Conservation (phyloP, 371 early-diverging fungal species). For the Mucor piriformis region DNA sequence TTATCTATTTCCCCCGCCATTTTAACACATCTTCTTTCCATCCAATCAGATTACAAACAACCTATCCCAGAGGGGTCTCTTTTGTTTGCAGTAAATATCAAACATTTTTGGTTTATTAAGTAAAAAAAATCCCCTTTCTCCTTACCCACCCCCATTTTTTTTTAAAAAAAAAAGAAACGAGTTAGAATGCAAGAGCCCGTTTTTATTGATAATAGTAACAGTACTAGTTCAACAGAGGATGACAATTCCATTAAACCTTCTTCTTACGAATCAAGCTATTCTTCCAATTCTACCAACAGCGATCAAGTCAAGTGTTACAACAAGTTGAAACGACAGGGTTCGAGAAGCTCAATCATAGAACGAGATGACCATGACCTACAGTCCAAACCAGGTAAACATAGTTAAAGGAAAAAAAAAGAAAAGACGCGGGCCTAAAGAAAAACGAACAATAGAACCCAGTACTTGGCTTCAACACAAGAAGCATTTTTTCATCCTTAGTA, state of each 20-base stretch:
- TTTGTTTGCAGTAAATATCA: too few relatives aligned
- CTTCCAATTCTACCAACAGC: conserved; percentile 40
- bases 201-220: conserved; percentile 4
- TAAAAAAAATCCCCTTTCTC: too few relatives aligned
- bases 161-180: too few relatives aligned
- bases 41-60: neutral
- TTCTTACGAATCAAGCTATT: conserved; percentile 38
- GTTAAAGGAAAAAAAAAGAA: neutral
- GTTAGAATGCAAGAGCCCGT: conserved; percentile 3
- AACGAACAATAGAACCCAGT: conserved; percentile 12
- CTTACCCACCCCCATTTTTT: too few relatives aligned
- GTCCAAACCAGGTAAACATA: conserved; percentile 9
- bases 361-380: neutral
- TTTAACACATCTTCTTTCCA: too few relatives aligned
- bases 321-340: conserved; percentile 43
- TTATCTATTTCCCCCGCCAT: too few relatives aligned
- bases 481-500: conserved; percentile 83
- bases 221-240: conserved; percentile 4
- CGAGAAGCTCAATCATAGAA: conserved; percentile 37
- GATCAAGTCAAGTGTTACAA: conserved; percentile 40
- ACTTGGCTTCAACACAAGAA: conserved; percentile 70
- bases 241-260: conserved; percentile 17
- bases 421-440: neutral
- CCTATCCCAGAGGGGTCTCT: too few relatives aligned
- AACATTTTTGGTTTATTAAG: too few relatives aligned